Percentiles rank a stretch among this genome's conserved stretches.
phyloP scores from a whole-genome alignment of 805 yeast genomes.

The Candida arabinofermentans region DNA sequence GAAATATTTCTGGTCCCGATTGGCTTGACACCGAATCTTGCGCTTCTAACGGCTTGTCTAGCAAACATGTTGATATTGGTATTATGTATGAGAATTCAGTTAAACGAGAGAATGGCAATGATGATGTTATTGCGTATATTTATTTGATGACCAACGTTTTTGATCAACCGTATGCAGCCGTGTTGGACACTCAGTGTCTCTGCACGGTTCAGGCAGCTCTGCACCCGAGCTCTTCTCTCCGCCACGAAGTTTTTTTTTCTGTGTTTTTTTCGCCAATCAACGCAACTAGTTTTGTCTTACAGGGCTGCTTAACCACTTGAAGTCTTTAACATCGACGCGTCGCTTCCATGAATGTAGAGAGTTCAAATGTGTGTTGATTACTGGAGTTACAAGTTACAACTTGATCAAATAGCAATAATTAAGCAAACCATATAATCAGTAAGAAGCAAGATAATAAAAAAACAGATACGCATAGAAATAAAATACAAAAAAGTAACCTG shows the following conservation, averaged over 20 bases:
- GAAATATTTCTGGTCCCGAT: constrained; percentile 38
- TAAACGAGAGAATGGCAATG: no score
- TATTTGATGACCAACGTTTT: no score
- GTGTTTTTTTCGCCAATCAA: constrained; percentile 17
- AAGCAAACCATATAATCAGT: neutral
- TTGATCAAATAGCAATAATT: neutral
- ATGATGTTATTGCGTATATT: neutral
- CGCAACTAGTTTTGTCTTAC: neutral
- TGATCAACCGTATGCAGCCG: no score
- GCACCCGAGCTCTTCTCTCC: neutral
- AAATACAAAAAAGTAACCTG: neutral
- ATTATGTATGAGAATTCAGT: neutral
- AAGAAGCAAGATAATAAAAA: neutral
- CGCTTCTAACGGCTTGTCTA: constrained; percentile 30
- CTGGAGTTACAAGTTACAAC: neutral
- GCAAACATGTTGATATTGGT: constrained; percentile 26
- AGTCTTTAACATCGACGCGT: neutral
- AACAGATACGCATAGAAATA: neutral
- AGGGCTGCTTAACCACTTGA: neutral
- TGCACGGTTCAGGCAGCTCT: neutral
- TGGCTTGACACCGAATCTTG: constrained; percentile 25
- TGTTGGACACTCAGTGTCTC: neutral
- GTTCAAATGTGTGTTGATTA: neutral
- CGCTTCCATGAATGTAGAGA: neutral
- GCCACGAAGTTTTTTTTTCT: neutral